Evolutionary conservation across 768 basidiomycete genomes (phyloP), one percentile per base, ranked within the genome.

Genomic region (Amanita molliuscula): DNA sequence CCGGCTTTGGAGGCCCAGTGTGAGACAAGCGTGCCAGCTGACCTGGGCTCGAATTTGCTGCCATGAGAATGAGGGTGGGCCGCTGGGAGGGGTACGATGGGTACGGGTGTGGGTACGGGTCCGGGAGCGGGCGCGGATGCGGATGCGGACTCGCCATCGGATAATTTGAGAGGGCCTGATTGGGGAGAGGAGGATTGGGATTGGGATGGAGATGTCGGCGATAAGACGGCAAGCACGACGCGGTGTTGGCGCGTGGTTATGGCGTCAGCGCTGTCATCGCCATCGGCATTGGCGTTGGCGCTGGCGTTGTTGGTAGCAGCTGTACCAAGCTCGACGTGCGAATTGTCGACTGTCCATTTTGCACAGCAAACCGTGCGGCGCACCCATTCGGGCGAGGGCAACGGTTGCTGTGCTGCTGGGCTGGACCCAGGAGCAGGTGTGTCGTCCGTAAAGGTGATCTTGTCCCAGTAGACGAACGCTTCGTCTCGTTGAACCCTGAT

Each of bases 311-410:
- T 43, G 21, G 47, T 38, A 44, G 51, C 29, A 26, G 48, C 11
- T 9, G 75, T 74, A 3, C 47, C 47, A 15, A 48, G 47, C 3
- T 34, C 36, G 11, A 40, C 18, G 25, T 25, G 36, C 3, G 47
- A 2, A 50, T 82, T 70, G 42, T 84, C 74, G 36, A 74, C 62
- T 59, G 88, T 86, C 84, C 84, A 91, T 15, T 75, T 76, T 2
- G 83, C 84, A 59, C 88, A 89, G 60, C 84, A 91, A 51, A 91
- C 82, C 29, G 84, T 86, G 51, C 88, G 76, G 54, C 88, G 79
- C 25, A 90, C 76, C 88, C 88, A 91, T 59, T 91, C 88, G 10
- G 88, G 88, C 7, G 82, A 81, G 4, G 69, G 61, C 28, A 53
- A 61, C 0, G 29, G 29, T 4, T 31, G 29, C 3, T 31, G 29